Evolutionary conservation across 2,329 filamentous ascomycete species (phyloP).

Genomic region (Microdochium trichocladiopsis): DNA sequence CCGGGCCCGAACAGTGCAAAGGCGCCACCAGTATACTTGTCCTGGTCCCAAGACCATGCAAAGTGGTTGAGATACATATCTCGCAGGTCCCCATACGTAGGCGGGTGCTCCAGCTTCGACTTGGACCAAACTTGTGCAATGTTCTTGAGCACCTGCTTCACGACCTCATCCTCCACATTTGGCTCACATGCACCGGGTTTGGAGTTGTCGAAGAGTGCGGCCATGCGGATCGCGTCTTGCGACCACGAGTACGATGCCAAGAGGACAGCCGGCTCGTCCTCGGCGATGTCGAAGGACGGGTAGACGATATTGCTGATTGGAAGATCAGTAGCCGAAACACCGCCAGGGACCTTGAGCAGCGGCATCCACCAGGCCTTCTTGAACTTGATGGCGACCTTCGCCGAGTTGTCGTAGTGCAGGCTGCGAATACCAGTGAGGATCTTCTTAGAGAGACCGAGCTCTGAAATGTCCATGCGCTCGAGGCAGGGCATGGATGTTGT

Average conservation of each 20-base stretch:
- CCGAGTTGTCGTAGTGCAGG: slow-evolving; percentile 19
- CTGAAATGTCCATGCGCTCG: slow-evolving; percentile 18
- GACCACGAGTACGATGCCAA: slow-evolving; percentile 27
- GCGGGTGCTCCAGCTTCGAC: not conserved
- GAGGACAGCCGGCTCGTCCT: slow-evolving; percentile 19
- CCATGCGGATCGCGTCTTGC: slow-evolving; percentile 25
- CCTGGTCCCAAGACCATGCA: slow-evolving; percentile 21
- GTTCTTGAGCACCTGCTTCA: not conserved
- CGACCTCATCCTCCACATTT: slow-evolving; percentile 1
- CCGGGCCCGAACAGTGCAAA: slow-evolving; percentile 24
- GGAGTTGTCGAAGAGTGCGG: slow-evolving; percentile 11
- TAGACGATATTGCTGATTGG: slow-evolving; percentile 24
- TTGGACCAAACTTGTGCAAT: not conserved
- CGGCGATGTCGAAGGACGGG: slow-evolving; percentile 25
- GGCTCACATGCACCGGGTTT: slow-evolving; percentile 14
- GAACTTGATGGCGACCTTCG: slow-evolving; percentile 28
- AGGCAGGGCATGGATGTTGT: slow-evolving; percentile 20
- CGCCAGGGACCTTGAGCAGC: slow-evolving; percentile 17
- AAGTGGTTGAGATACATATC: slow-evolving; percentile 14
- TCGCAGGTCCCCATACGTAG: not conserved
- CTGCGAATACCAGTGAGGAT: slow-evolving; percentile 21
- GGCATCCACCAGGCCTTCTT: slow-evolving; percentile 23
- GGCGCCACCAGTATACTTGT: slow-evolving; percentile 18
- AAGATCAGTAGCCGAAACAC: slow-evolving; percentile 20
- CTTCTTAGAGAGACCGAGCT: slow-evolving; percentile 10